Base-by-base conservation (phyloP, 2,329 filamentous ascomycete genomes). In the Colletotrichum noveboracense region DNA sequence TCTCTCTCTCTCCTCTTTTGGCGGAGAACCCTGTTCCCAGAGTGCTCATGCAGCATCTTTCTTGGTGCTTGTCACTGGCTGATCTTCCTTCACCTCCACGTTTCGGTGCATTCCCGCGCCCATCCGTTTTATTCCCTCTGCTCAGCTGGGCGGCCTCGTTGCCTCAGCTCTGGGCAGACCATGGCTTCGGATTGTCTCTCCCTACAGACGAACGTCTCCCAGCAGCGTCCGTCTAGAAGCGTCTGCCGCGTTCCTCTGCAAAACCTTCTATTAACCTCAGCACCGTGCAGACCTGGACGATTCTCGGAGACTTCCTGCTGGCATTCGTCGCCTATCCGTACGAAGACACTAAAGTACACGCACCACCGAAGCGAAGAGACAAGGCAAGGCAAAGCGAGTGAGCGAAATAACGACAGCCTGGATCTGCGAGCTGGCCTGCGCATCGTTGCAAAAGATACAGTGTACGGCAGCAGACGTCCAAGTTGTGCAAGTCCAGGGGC, bases 391-490 rank as follows among this genome's bases (percentile, higher is more conserved):
- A 24, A 73, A 38, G 38, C 26, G 58, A 74, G 43, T 68, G 73
- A 75, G 73, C 73, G 73, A 75, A 75, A 73, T 68, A 73, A 73
- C 64, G 73, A 75, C 73, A 14, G 28, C 52, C 62, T 58, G 36
- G 73, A 75, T 72, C 73, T 75, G 62, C 73, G 68, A 72, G 30
- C 52, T 24, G 21, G 32, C 43, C 26, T 43, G 28, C n/a, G 36
- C 32, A 26, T 75, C 62, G 26, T 32, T 24, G 66, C 55, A 34
- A 34, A 12, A 72, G 32, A 69, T 64, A 66, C 55, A 55, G 43
- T 55, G 73, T 67, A 72, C 71, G 13, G 34, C 71, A 70, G 32
- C 30, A 30, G 24, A n/a, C 5, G 36, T 34, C 18, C 30, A 36
- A n/a, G 28, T 75, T 48, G 73, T 65, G 43, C 69, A 48, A 43